Percentiles rank a stretch among this genome's conserved stretches.
Evolutionary conservation across 352 stramenopile genomes (phyloP).

Genomic region (Pseudoperonospora humuli): DNA sequence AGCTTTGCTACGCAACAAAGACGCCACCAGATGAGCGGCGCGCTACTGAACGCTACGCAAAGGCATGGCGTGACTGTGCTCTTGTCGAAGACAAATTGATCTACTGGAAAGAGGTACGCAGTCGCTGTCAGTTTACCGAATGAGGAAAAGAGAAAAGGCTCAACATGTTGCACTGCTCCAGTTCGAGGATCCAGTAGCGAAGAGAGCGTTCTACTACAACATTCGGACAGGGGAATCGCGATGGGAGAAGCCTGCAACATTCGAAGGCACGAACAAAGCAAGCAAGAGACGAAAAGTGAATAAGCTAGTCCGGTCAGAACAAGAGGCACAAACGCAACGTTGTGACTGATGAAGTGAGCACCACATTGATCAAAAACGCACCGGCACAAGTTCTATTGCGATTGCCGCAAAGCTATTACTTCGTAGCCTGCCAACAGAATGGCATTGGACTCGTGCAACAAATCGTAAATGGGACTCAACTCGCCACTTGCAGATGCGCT

Average conservation of each 20-base stretch:
- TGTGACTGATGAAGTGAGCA: conserved; percentile 1
- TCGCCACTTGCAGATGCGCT: conserved; percentile 38
- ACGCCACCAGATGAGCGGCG: conserved; percentile 29
- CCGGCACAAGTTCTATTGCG: conserved; percentile 11
- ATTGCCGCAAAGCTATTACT: conserved; percentile 33
- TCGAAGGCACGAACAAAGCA: conserved; percentile 25
- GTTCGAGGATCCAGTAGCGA: conserved; percentile 36
- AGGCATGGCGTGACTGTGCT: conserved; percentile 21
- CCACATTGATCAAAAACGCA: conserved; percentile 3
- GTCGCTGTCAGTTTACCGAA: too few species aligned
- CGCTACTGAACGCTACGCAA: conserved; percentile 27
- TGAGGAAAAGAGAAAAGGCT: neutral
- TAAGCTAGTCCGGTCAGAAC: neutral
- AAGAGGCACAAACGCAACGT: neutral
- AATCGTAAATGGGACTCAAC: conserved; percentile 59
- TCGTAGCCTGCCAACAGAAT: conserved; percentile 82
- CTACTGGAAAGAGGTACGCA: conserved; percentile 62
- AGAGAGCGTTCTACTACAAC: conserved; percentile 48
- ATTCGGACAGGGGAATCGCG: too few species aligned
- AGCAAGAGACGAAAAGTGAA: conserved; percentile 6
- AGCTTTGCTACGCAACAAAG: conserved; percentile 17
- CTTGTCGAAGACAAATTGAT: conserved; percentile 40
- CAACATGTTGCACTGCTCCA: conserved; percentile 10
- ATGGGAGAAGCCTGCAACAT: too few species aligned
- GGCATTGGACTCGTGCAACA: conserved; percentile 62